Evolutionary conservation across 2,329 filamentous ascomycete genomes (phyloP), one percentile per base, ranked within the genome.

Genomic region (Penicillium aurantiogriseum): DNA sequence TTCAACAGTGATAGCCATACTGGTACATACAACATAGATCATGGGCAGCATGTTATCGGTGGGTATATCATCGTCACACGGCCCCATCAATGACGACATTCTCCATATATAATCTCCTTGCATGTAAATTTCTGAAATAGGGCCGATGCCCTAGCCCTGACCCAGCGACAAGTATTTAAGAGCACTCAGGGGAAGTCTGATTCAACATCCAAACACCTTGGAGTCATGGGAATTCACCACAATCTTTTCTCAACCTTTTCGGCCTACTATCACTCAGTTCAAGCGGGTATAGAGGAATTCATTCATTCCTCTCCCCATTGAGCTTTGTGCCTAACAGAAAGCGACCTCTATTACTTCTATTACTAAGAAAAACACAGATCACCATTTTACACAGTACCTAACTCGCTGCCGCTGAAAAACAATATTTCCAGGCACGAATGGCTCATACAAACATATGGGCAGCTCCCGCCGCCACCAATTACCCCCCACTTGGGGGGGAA

Each of bases 21-120:
- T 31, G 29, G 3, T 31, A 11, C 29, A 31, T 31, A 13, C 25
- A 27, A 27, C 25, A 27, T 27, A 27, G 25, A 25, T 25, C 19
- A 21, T 31, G n/a, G 6, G 7, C 31, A 8, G 23, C 19, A 25
- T 35, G 7, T 36, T 48, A 19, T 27, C 7, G 48, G 36, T 51
- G 48, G 48, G 48, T 51, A 50, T 25, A 39, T 3, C 25, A 5
- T 21, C 29, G 31, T 60, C 58, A 51, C 19, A 49, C n/a, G 58
- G 56, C n/a, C 56, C 54, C 57, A 60, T 58, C 48, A 31, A 61
- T 61, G 61, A 61, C 61, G 33, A 36, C 38, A 56, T 59, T 49
- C 56, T 54, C 59, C 59, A 61, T 63, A 57, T 17, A 47, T 43
- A 47, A 47, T 23, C 45, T 23, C 29, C 40, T 43, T 27, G 10